Evolutionary conservation across 441 rosid species (phyloP).

Genomic region (Brassica balearica): DNA sequence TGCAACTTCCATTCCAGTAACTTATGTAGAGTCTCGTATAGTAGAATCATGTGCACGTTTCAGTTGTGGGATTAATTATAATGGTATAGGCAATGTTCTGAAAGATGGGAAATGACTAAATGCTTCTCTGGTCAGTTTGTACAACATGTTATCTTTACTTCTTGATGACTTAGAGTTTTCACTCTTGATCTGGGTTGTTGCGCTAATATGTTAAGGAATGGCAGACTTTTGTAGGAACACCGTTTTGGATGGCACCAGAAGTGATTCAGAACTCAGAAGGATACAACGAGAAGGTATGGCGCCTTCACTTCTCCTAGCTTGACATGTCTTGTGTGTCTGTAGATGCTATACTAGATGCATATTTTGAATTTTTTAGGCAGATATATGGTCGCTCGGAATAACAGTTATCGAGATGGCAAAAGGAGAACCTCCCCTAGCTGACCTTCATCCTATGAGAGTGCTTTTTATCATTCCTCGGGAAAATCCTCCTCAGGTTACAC

Average conservation of each 20-base stretch:
- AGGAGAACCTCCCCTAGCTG: conserved; percentile 98
- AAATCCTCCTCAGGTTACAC: conserved; percentile 92
- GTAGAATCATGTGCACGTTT: conserved; percentile 3
- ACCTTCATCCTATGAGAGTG: conserved; percentile 97
- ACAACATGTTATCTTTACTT: not conserved
- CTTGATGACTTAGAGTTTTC: conserved; percentile 21
- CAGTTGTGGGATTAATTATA: not conserved
- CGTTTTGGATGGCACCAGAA: conserved; percentile 99
- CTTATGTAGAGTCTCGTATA: conserved; percentile 10
- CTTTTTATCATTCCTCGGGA: conserved; percentile 97
- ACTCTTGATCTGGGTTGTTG: conserved; percentile 27
- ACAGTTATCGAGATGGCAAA: conserved; percentile 98
- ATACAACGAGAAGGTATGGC: conserved; percentile 84
- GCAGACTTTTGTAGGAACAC: conserved; percentile 98
- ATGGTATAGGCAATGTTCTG: conserved; percentile 2
- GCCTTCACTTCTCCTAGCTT: conserved; percentile 17
- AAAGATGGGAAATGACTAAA: conserved; percentile 26
- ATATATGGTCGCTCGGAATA: conserved; percentile 96
- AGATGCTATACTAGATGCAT: conserved; percentile 3
- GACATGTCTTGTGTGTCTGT: conserved; percentile 24
- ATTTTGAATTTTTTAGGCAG: conserved; percentile 62
- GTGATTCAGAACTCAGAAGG: conserved; percentile 97
- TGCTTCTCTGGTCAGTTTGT: conserved; percentile 11
- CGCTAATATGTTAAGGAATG: conserved; percentile 54
- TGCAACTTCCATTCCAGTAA: not conserved